Percentiles rank a stretch among this genome's conserved stretches.
Evolutionary conservation across 208 protist genomes (phyloP).

Genomic region (Trichomonas vaginalis): DNA sequence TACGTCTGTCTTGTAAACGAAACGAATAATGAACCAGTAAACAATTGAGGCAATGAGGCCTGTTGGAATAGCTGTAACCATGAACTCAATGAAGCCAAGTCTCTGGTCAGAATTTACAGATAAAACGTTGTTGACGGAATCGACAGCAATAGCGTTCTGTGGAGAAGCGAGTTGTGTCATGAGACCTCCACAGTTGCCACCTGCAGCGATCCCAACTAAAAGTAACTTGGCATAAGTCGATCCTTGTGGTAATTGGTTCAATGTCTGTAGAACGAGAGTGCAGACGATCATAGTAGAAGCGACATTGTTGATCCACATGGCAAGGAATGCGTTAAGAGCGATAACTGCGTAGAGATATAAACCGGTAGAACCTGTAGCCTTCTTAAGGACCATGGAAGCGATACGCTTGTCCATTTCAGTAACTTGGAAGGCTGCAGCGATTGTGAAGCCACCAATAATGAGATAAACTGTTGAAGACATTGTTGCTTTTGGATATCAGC

Average conservation of each 20-base stretch:
- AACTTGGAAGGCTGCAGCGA: background rate
- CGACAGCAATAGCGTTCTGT: background rate
- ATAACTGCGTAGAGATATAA: background rate
- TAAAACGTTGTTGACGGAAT: background rate
- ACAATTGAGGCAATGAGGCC: background rate
- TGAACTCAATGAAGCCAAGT: background rate
- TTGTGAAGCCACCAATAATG: background rate
- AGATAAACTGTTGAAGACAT: background rate
- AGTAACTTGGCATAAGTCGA: background rate
- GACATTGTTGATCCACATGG: background rate
- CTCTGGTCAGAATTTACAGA: no score
- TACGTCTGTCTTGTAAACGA: background rate
- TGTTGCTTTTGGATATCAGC: background rate
- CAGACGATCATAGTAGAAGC: background rate
- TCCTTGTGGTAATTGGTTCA: background rate
- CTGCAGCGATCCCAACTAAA: background rate
- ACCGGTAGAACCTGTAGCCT: background rate
- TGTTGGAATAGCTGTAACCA: background rate
- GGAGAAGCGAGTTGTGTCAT: background rate
- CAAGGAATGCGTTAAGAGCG: background rate
- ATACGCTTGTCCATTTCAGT: background rate
- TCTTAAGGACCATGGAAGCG: background rate
- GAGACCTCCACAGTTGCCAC: background rate
- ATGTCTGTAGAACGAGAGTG: background rate
- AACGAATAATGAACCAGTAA: background rate